A percentile compares a stretch with the other conserved stretches of the same genome.
Conservation (phyloP, 31 red algal genomes). For the Endocladia muricata region DNA sequence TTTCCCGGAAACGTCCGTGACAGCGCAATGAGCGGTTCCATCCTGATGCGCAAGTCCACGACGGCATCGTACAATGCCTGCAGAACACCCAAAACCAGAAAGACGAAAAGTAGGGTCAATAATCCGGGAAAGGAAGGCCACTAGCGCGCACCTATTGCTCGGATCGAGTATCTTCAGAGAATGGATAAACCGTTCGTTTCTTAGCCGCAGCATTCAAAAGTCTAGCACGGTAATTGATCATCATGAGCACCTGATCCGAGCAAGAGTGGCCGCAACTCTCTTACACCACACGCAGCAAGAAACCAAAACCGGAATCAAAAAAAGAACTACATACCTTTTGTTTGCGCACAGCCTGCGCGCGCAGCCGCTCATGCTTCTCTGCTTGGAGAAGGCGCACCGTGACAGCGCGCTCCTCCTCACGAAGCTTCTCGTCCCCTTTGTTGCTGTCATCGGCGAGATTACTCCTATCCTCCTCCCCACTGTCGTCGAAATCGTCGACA, state of each 20-base stretch:
- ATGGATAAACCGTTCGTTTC: slow-evolving; percentile 53
- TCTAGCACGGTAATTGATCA: slow-evolving; percentile 9
- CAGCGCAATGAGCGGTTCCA: slow-evolving; percentile 22
- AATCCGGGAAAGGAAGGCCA: neutral
- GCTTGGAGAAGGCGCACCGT: neutral
- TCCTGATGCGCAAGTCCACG: slow-evolving; percentile 38
- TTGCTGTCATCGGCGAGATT: neutral
- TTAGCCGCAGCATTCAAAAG: slow-evolving; percentile 41
- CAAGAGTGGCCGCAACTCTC: too few species aligned
- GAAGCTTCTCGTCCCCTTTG: neutral
- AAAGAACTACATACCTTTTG: slow-evolving; percentile 40
- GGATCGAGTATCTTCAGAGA: slow-evolving; percentile 53
- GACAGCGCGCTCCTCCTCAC: slow-evolving; percentile 11
- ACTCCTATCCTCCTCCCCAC: neutral
- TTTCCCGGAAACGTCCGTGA: slow-evolving; percentile 18
- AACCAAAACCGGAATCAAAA: neutral
- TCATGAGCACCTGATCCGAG: too few species aligned
- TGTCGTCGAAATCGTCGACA: neutral
- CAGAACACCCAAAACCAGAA: neutral
- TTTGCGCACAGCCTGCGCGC: slow-evolving; percentile 15
- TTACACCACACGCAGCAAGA: neutral
- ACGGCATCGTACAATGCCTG: slow-evolving; percentile 39
- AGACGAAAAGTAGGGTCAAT: neutral
- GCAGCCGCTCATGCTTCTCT: slow-evolving; percentile 3
- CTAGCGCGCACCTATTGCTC: neutral